Evolutionary conservation across 1,139 yeast genomes (phyloP), one percentile per base, ranked within the genome.

Genomic region (Tardiomyces blankii): DNA sequence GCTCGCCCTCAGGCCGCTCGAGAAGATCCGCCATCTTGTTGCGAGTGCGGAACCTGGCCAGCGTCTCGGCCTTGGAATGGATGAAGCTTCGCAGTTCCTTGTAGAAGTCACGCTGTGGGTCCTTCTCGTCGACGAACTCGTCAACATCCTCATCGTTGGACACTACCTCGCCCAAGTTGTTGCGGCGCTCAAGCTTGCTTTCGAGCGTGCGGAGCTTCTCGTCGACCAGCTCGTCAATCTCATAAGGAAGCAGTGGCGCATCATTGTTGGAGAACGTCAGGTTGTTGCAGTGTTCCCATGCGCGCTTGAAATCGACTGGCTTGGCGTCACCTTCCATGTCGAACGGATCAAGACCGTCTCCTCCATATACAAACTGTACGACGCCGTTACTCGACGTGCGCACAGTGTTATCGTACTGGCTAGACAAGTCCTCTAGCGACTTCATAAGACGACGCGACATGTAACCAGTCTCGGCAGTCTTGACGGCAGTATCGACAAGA

Each of bases 301-400:
- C 88, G 60, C 97, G 77, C 44, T 73, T 74, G 63, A 93, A 91
- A 63, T 93, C 89, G 30, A 93, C 98, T 0, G 98, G 98, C 57
- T 73, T 79, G 1, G 98, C 96, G 64, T 93, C 96, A 56, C 98
- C 98, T 68, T 93, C 99, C 97, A 93, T 91, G 67, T 91, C 97
- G 60, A 86, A 75, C 2, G 99, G 99, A 72, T 93, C 99, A 51
- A 93, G 75, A 42, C 98, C 96, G 67, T 93, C 99, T 54, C 97
- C 98, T 67, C 99, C 99, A 63, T 93, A 93, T 18, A 89, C 86
- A 66, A 93, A 93, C 65, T 93, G 99, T 27, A 93, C 98, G 62
- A 93, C 87, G 65, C 96, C 95, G 61, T 88, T 88, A 47, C 94
- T 78, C 0, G 97, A 89, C 48, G 94, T 93, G 60, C 99, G 76